These are phyloP conservation scores for Trametes sanguinea DNA, from an alignment of 768 basidiomycete species.

Conservation along the genomic window DNA sequence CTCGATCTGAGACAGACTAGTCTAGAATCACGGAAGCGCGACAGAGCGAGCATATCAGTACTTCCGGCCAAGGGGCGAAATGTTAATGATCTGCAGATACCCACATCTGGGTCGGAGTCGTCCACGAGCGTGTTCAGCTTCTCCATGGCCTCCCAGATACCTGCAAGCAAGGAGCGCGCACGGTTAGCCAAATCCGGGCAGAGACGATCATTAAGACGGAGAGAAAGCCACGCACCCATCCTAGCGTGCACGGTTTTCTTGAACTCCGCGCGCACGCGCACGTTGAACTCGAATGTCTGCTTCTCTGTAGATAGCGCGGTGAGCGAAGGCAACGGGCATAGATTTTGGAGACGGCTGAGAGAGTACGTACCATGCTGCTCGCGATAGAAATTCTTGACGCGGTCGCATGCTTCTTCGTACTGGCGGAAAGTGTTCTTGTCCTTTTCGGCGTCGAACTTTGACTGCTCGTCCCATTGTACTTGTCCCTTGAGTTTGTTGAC, in stretches of 20 bases:
- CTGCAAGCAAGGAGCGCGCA: constrained; percentile 14
- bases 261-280: constrained; percentile 75
- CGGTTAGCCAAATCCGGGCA: not conserved
- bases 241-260: constrained; percentile 63
- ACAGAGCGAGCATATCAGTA: not conserved
- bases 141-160: constrained; percentile 84
- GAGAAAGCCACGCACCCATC: constrained; percentile 51
- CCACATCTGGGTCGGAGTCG: constrained; percentile 87
- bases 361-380: constrained; percentile 67
- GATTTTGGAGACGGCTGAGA: not conserved
- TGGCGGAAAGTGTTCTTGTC: constrained; percentile 72
- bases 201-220: constrained; percentile 1
- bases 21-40: constrained; percentile 42
- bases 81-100: constrained; percentile 17
- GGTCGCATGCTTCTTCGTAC: constrained; percentile 75
- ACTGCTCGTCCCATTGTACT: constrained; percentile 50
- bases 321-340: constrained; percentile 1
- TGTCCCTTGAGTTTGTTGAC: constrained; percentile 72
- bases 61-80: not conserved
- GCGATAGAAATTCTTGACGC: constrained; percentile 76
- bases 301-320: constrained; percentile 54
- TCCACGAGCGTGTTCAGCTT: constrained; percentile 85
- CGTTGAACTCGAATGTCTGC: constrained; percentile 85
- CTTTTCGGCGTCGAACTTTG: constrained; percentile 60
- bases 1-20: constrained; percentile 80